A percentile compares a stretch with the other conserved stretches of the same genome.
These are phyloP conservation scores for Pelagomonas calceolata DNA, from an alignment of 108 stramenopile species.

Conservation along the genomic window DNA sequence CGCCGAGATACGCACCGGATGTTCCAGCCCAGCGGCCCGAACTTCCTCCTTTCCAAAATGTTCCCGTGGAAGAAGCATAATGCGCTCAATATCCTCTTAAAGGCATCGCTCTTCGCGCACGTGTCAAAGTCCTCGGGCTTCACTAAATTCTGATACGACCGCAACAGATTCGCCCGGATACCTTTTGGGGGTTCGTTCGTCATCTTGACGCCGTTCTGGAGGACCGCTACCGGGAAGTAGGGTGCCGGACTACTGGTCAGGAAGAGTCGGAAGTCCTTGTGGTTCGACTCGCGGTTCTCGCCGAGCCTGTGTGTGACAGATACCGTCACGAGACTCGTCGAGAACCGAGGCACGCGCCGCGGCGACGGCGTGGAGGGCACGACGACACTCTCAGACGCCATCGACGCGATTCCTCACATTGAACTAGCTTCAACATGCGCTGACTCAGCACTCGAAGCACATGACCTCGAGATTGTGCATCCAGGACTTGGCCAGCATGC, in stretches of 20 bases:
- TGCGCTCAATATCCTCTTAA: slow-evolving; percentile 41
- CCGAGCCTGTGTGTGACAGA: slow-evolving; percentile 15
- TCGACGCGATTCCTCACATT: too few species aligned
- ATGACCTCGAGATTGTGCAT: slow-evolving; percentile 42
- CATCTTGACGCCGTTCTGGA: slow-evolving; percentile 42
- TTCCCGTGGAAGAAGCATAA: slow-evolving; percentile 54
- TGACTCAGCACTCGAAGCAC: slow-evolving; percentile 22
- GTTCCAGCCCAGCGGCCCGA: slow-evolving; percentile 57
- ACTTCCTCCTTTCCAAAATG: slow-evolving; percentile 53
- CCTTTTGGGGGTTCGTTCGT: slow-evolving; percentile 44
- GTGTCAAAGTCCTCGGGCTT: slow-evolving; percentile 39
- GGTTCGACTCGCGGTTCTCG: slow-evolving; percentile 25
- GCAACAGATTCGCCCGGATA: slow-evolving; percentile 27
- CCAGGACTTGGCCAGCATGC: slow-evolving; percentile 52
- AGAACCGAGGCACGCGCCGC: too few species aligned
- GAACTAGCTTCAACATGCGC: too few species aligned
- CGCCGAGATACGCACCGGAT: too few species aligned
- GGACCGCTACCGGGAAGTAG: slow-evolving; percentile 46
- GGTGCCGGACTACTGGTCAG: slow-evolving; percentile 43
- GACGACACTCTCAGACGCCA: too few species aligned
- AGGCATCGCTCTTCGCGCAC: slow-evolving; percentile 24
- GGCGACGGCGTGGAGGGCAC: too few species aligned
- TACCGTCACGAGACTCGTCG: too few species aligned
- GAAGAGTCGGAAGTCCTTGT: slow-evolving; percentile 45
- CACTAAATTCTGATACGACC: slow-evolving; percentile 38